Percentiles rank a stretch among this genome's conserved stretches.
Evolutionary conservation across 805 yeast species (phyloP).

Genomic region (Teunomyces tritomae): DNA sequence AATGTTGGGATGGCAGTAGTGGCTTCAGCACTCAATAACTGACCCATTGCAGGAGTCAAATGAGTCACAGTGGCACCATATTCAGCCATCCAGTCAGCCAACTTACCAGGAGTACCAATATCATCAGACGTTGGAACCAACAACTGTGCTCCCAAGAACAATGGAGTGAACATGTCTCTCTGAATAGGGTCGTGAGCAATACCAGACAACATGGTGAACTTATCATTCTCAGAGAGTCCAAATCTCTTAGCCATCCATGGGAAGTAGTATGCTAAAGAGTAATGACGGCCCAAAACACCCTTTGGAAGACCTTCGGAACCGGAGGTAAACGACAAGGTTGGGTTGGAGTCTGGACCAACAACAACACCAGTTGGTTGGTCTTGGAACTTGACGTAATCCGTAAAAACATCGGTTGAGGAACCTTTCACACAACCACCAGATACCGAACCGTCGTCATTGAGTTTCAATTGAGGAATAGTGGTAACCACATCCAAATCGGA

Average conservation of each 20-base stretch:
- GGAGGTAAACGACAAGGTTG: constrained; percentile 93
- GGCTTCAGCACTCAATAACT: constrained; percentile 93
- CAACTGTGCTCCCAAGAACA: constrained; percentile 90
- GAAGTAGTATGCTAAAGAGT: constrained; percentile 93
- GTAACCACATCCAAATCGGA: constrained; percentile 71
- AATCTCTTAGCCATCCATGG: constrained; percentile 97
- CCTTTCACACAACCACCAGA: constrained; percentile 51
- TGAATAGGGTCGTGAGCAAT: constrained; percentile 99
- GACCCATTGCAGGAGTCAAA: constrained; percentile 99
- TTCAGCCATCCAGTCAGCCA: constrained; percentile 95
- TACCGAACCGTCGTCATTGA: constrained; percentile 72
- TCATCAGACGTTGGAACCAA: constrained; percentile 95
- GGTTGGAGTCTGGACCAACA: constrained; percentile 97
- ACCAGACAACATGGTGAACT: constrained; percentile 96
- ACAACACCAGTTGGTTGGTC: constrained; percentile 75
- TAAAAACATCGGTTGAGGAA: constrained; percentile 46
- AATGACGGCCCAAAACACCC: constrained; percentile 98
- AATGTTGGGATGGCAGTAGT: constrained; percentile 76
- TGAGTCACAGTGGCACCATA: constrained; percentile 95
- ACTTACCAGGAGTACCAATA: constrained; percentile 96
- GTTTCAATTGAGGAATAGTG: constrained; percentile 71
- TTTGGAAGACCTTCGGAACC: constrained; percentile 99
- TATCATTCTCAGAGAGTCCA: constrained; percentile 72
- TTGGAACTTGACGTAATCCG: constrained; percentile 43
- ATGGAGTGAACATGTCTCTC: constrained; percentile 98